Percentiles rank a stretch among this genome's conserved stretches.
Evolutionary conservation across 306 rosid species (phyloP).

Genomic region (Corylus heterophylla): DNA sequence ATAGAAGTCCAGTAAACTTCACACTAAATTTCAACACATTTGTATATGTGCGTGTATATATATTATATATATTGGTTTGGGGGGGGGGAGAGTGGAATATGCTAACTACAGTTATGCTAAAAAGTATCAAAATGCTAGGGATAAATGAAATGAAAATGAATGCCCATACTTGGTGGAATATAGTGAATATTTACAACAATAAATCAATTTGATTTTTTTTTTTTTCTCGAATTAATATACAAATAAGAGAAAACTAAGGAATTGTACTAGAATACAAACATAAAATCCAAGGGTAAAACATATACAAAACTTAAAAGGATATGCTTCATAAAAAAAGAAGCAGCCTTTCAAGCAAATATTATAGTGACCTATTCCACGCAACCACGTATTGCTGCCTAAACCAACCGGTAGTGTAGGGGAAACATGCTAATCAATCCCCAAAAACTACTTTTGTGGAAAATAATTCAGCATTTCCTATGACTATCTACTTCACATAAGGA

Average conservation of each 20-base stretch:
- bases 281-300: background rate
- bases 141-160: background rate
- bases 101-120: too few relatives aligned
- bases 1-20: background rate
- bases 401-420: conserved; percentile 4
- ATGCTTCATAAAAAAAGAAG: conserved; percentile 30
- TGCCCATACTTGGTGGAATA: background rate
- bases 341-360: conserved; percentile 14
- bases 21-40: background rate
- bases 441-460: background rate
- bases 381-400: conserved; percentile 17
- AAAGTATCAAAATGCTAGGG: too few relatives aligned
- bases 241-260: conserved; percentile 20
- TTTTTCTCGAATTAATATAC: background rate
- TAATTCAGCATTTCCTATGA: conserved; percentile 16
- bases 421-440: conserved; percentile 1
- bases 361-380: conserved; percentile 25
- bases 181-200: conserved; percentile 1
- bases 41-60: background rate
- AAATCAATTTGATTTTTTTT: background rate
- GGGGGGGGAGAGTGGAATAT: too few relatives aligned
- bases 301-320: conserved; percentile 17
- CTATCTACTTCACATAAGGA: conserved; percentile 7
- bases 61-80: background rate
- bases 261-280: conserved; percentile 25